A percentile compares a stretch with the other conserved stretches of the same genome.
These are phyloP conservation scores for Ilyonectria destructans DNA, from an alignment of 2,329 filamentous ascomycete genomes.

Conservation along the genomic window DNA sequence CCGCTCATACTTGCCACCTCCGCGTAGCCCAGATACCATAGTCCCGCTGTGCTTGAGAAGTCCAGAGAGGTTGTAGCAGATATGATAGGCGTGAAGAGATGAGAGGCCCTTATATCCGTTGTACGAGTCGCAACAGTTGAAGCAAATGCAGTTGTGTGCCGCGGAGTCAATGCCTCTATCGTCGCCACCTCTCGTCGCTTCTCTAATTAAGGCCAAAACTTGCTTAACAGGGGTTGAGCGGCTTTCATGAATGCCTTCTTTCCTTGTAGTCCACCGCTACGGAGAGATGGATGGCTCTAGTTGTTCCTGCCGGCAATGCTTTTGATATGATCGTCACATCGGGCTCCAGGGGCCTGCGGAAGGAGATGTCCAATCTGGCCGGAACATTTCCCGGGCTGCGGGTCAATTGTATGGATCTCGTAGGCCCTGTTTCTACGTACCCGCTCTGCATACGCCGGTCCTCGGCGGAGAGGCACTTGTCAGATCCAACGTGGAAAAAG, in stretches of 20 bases:
- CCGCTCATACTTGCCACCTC: neutral
- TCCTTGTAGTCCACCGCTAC: neutral
- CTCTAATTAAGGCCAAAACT: neutral
- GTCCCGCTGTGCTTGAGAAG: constrained; percentile 1
- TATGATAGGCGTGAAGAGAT: neutral
- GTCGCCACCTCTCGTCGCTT: neutral
- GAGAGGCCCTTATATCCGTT: neutral
- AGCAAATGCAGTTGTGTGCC: neutral
- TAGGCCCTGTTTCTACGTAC: neutral
- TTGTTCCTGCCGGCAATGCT: neutral
- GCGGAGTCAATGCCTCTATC: neutral
- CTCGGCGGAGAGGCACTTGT: constrained; percentile 2
- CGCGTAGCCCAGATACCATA: neutral
- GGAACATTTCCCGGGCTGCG: neutral
- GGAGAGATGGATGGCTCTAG: neutral
- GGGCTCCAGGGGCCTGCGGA: neutral
- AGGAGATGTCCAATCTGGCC: neutral
- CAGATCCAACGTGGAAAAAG: neutral
- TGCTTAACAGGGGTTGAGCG: neutral
- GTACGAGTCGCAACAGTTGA: neutral
- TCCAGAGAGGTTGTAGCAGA: neutral
- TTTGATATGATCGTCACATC: neutral
- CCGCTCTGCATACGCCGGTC: neutral
- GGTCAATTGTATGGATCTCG: constrained; percentile 6
- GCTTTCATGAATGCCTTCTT: neutral